Evolutionary conservation across 805 yeast species (phyloP), one percentile per base, ranked within the genome.

Genomic region (Wickerhamomyces rabaulensis): DNA sequence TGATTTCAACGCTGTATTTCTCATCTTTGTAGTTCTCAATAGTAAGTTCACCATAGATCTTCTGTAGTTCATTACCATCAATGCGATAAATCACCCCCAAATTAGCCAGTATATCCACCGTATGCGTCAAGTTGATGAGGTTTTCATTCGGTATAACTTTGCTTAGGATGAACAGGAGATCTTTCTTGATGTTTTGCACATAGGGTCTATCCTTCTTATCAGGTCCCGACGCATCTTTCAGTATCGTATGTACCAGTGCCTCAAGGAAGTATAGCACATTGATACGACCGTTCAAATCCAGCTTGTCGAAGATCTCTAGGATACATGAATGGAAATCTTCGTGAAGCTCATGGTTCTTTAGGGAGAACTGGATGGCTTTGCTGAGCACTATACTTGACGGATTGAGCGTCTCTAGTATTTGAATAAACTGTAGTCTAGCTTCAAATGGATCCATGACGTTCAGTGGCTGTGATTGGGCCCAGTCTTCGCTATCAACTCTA

Each of bases 401-500:
- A 39, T 80, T 82, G 38, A 92, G 67, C 7, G 73, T 63, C 53
- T 81, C 75, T 45, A 91, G 70, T 39, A 81, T 76, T 55, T 82
- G 87, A 6, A 80, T 73, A 56, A 91, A 84, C 63, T 84, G 85
- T 40, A 88, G 68, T 48, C 92, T 76, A 5, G 91, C 90, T 58
- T 88, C 96, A 63, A 92, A 87, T 1, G 96, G 82, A 61, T 91
- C 97, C 95, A 91, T 88, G 2, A 9, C 3, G 3, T 8, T 27
- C 13, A 13, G 6, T 13, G 3, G 31, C 31, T 27, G 31, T 27
- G 31, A 3, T 27, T 27, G 12, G 3, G 7, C n/a, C 10, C n/a
- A 27, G 13, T 13, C 31, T 27, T 27, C n/a, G 10, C 27, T 9
- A 25, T 25, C 27, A 25, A 9, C 12, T 25, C 10, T 13, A 25